Percentiles rank a stretch among this genome's conserved stretches.
Evolutionary conservation across 2,329 filamentous ascomycete genomes (phyloP).

Genomic region (Gnomoniopsis smithogilvyi): DNA sequence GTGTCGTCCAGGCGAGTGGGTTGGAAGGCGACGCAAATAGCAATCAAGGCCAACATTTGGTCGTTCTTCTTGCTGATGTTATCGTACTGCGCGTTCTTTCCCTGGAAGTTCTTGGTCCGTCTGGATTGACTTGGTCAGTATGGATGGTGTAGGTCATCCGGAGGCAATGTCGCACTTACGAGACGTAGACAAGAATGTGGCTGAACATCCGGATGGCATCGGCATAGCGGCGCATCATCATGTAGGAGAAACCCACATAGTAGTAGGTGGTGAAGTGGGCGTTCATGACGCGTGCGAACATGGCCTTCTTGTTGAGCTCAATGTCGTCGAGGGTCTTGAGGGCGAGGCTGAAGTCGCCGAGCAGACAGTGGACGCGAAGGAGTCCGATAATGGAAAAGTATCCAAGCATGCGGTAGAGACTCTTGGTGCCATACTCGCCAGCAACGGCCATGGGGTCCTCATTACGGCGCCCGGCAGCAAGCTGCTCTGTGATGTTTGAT

Average conservation of each 20-base stretch:
- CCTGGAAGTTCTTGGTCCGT: constrained; percentile 98
- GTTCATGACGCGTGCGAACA: constrained; percentile 99
- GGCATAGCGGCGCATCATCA: constrained; percentile 99
- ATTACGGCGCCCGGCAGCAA: constrained; percentile 89
- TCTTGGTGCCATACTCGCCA: constrained; percentile 91
- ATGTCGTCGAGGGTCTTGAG: constrained; percentile 99
- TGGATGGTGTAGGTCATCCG: too few species aligned
- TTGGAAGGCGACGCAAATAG: constrained; percentile 98
- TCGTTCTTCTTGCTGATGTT: constrained; percentile 99
- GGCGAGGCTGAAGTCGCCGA: constrained; percentile 96
- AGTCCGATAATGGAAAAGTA: constrained; percentile 99
- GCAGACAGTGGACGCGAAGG: constrained; percentile 89
- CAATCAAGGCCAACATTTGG: constrained; percentile 98
- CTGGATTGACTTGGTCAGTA: too few species aligned
- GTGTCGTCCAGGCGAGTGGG: constrained; percentile 97
- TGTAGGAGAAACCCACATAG: constrained; percentile 99
- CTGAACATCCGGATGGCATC: constrained; percentile 99
- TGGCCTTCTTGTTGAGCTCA: constrained; percentile 99
- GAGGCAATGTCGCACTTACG: constrained; percentile 28
- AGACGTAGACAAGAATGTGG: constrained; percentile 99
- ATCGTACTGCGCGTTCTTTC: constrained; percentile 96
- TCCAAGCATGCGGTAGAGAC: constrained; percentile 95
- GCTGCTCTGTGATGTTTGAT: constrained; percentile 97
- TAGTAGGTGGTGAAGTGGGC: constrained; percentile 99
- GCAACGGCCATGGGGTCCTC: constrained; percentile 86